Base-by-base conservation (phyloP, 2,329 filamentous ascomycete genomes). In the Pestalotiopsis fici region DNA sequence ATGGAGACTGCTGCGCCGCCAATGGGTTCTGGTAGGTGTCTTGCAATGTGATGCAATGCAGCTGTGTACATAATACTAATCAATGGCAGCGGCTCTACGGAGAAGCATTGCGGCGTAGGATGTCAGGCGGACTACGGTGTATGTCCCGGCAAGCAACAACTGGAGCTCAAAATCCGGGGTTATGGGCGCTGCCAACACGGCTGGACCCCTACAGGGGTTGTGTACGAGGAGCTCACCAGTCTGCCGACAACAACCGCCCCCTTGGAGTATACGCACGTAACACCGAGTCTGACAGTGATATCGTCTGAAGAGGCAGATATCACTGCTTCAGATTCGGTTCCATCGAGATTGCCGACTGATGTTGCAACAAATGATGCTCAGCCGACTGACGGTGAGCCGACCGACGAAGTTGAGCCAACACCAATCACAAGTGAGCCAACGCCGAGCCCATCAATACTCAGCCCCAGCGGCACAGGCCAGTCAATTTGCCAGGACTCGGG, bases 241-340 rank as follows among this genome's bases (percentile, higher is more conserved):
- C 31, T 21, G 1, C 43, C 43, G 86, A 88, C 56, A 77, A 80
- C 15, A 77, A 89, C 1, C 87, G 43, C 43, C 7, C 15, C 15
- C 2, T 50, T 6, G 5, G 43, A 9, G 18, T 6, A 15, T 7
- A 21, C 18, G 4, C 43, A 35, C 43, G 43, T n/a, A 6, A 50
- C 18, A 11, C 43, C n/a, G 13, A 43, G 39, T 18, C 13, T 43
- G 39, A 43, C 39, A 18, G 39, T 18, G 39, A 43, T 43, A 43
- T 3, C 39, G 18, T 18, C 21, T 21, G 43, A 50, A 5, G 43
- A 50, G 43, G 21, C 43, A 15, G 18, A n/a, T 7, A 50, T 21
- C n/a, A 11, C 15, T 50, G 7, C 43, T 9, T 18, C 43, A 23
- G 43, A 6, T 2, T 18, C 43, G 7, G 43, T 50, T 0, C n/a